phyloP scores from a whole-genome alignment of 192 early-diverging fungal species.

The Glomus cerebriforme region DNA sequence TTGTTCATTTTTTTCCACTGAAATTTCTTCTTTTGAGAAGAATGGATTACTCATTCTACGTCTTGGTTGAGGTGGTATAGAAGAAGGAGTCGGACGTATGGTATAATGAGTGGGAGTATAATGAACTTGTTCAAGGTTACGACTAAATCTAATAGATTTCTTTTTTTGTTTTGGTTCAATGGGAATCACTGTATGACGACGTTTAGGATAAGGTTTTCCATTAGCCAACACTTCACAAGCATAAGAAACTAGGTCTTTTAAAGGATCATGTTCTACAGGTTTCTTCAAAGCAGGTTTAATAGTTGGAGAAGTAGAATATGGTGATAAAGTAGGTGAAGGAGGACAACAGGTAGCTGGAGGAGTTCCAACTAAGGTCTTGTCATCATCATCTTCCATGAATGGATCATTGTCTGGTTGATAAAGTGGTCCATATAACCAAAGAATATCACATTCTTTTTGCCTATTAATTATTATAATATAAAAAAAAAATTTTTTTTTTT shows the following conservation, averaged over 20 bases:
- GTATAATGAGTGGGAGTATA: constrained; percentile 30
- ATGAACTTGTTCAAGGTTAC: constrained; percentile 30
- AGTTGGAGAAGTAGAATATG: constrained; percentile 3
- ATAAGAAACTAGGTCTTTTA: constrained; percentile 29
- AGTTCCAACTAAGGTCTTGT: constrained; percentile 11
- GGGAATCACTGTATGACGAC: background rate
- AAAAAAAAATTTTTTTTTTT: background rate
- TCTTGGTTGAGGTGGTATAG: background rate
- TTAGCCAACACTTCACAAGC: background rate
- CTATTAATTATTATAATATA: constrained; percentile 7
- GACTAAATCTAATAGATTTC: constrained; percentile 26
- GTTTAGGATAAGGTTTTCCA: background rate
- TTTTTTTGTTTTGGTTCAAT: constrained; percentile 21
- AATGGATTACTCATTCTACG: constrained; percentile 8
- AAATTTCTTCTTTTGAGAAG: background rate
- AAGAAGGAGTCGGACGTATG: background rate
- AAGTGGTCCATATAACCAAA: constrained; percentile 31
- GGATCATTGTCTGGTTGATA: constrained; percentile 29
- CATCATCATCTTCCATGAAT: constrained; percentile 30
- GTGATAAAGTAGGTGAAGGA: background rate
- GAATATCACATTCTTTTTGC: constrained; percentile 32
- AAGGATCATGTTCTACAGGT: constrained; percentile 17
- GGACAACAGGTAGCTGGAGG: constrained; percentile 19
- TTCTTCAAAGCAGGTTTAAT: constrained; percentile 31
- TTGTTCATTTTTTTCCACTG: background rate